Evolutionary conservation across 441 rosid genomes (phyloP), one percentile per base, ranked within the genome.

Genomic region (Raphanus hybrid): DNA sequence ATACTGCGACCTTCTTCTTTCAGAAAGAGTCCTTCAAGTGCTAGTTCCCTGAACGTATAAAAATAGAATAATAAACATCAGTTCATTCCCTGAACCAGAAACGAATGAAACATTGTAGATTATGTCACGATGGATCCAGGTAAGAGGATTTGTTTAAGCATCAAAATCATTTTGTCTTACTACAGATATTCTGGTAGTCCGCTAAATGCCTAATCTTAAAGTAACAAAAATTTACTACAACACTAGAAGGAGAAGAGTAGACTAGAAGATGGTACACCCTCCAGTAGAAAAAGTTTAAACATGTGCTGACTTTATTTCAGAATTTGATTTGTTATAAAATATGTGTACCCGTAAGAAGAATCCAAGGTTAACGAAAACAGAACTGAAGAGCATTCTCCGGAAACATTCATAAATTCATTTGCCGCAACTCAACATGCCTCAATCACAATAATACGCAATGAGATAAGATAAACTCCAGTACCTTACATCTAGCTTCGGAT

Each of bases 401-500:
- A 67, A 61, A 61, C 41, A 12, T 60, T 69, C 62, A 62, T 61
- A 73, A 60, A 43, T 7, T 54, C 52, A 73, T 62, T 67, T 73
- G 0, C 29, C 3, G 48, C 71, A 18, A 39, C 60, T 70, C 3
- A 75, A 32, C 52, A 60, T 70, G 66, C 29, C 71, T 62, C 65
- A 35, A 16, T 73, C 68, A 64, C 69, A 63, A 73, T 52, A 54
- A 54, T 39, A 54, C 41, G 29, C 50, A 41, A 32, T 59, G 71
- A 55, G 58, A 70, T 41, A 58, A 45, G 32, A 76, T 65, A 76
- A 64, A 78, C 59, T 60, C 77, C 70, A 67, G 61, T 88, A 96
- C 99, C 99, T 92, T 87, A 92, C 87, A 86, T 96, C 99, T 91
- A 96, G 76, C 89, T 87, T 92, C 58, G 87, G 69, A 86, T 96